Conservation (phyloP, 164 flowering plant genomes). For the Piper longum region DNA sequence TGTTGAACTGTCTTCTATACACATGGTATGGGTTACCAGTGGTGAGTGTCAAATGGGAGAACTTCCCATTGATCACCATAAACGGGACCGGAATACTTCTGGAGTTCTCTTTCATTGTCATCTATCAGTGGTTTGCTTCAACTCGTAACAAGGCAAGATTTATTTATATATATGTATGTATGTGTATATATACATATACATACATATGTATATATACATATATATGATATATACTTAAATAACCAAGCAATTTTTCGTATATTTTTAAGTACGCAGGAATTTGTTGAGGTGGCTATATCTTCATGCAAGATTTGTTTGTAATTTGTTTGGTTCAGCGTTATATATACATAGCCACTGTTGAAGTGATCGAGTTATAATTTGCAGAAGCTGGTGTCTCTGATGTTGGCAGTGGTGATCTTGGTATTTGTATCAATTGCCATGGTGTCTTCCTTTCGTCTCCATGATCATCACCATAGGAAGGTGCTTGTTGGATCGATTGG, state of each 20-base stretch:
- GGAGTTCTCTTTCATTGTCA: slow-evolving; percentile 45
- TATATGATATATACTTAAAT: no score
- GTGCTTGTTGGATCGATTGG: slow-evolving; percentile 48
- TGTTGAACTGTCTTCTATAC: slow-evolving; percentile 47
- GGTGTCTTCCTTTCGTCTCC: slow-evolving; percentile 30
- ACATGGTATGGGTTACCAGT: slow-evolving; percentile 75
- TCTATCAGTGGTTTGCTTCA: slow-evolving; percentile 40
- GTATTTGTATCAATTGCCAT: slow-evolving; percentile 18
- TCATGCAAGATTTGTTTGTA: no score
- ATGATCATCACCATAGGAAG: slow-evolving; percentile 50
- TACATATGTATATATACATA: no score
- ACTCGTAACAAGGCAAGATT: slow-evolving; percentile 35
- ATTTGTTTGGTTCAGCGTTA: no score
- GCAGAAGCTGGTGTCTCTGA: slow-evolving; percentile 36
- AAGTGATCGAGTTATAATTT: neutral
- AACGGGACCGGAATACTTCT: slow-evolving; percentile 52
- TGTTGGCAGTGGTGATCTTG: slow-evolving; percentile 13
- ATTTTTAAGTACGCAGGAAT: no score
- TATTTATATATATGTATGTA: no score
- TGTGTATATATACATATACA: no score
- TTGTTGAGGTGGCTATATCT: no score
- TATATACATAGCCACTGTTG: neutral
- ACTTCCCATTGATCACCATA: slow-evolving; percentile 44
- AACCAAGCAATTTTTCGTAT: no score
- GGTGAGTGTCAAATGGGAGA: slow-evolving; percentile 66